A percentile compares a stretch with the other conserved stretches of the same genome.
phyloP scores from a whole-genome alignment of 495 filamentous ascomycete species.

The Aspergillus steynii region DNA sequence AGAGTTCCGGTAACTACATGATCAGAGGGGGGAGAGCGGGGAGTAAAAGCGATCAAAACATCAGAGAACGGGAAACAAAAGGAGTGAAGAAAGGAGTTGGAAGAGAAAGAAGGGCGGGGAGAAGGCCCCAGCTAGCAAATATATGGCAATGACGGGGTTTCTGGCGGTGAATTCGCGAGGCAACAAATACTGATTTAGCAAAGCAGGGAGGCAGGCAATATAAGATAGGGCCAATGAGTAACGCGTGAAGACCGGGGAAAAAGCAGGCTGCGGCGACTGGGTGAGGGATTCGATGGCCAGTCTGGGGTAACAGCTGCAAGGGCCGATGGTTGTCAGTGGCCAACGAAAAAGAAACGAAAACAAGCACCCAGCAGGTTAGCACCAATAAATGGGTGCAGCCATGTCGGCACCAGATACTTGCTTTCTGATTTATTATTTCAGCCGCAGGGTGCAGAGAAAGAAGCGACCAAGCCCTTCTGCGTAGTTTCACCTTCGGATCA shows the following conservation, averaged over 20 bases:
- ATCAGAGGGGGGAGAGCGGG: neutral
- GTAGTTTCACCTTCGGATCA: neutral
- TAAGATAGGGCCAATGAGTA: neutral
- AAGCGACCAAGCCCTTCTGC: neutral
- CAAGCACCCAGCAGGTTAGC: slow-evolving; percentile 4
- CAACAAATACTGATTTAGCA: neutral
- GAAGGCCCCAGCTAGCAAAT: neutral
- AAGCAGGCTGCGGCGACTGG: neutral
- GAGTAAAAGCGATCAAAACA: neutral
- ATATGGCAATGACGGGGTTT: neutral
- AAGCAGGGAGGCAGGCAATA: slow-evolving; percentile 3
- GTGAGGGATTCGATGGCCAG: neutral
- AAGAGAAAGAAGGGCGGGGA: neutral
- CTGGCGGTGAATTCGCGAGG: neutral
- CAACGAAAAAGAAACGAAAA: slow-evolving; percentile 3
- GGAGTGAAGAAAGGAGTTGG: neutral
- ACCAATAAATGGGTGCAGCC: neutral
- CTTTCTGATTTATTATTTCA: neutral
- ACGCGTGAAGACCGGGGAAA: neutral
- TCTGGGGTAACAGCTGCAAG: slow-evolving; percentile 15
- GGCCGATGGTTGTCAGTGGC: slow-evolving; percentile 9
- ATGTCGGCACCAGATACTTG: neutral
- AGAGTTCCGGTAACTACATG: slow-evolving; percentile 13
- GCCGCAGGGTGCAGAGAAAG: neutral
- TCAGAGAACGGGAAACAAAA: neutral